phyloP scores from a whole-genome alignment of 345 rosid genomes.

The Salix suchowensis region DNA sequence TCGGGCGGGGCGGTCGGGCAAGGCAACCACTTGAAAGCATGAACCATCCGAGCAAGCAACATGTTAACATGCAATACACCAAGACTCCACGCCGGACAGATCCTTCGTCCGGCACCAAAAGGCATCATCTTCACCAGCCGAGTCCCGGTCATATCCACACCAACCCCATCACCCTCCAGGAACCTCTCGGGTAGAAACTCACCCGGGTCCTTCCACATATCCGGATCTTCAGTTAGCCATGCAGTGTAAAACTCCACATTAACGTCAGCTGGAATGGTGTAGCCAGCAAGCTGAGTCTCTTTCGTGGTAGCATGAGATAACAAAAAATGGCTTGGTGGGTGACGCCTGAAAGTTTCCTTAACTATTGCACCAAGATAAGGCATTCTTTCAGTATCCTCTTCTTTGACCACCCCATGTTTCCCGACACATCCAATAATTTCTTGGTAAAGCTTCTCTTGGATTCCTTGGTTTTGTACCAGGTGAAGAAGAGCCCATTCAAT shows the following conservation, averaged over 20 bases:
- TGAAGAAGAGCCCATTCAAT: slow-evolving; percentile 83
- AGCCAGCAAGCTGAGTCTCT: slow-evolving; percentile 77
- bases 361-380: slow-evolving; percentile 61
- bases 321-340: slow-evolving; percentile 93
- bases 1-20: slow-evolving; percentile 61
- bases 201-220: slow-evolving; percentile 63
- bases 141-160: slow-evolving; percentile 77
- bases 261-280: slow-evolving; percentile 55
- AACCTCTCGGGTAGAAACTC: slow-evolving; percentile 81
- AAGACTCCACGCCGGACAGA: slow-evolving; percentile 83
- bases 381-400: slow-evolving; percentile 70
- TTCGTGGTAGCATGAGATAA: slow-evolving; percentile 62
- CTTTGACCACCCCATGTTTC: slow-evolving; percentile 46
- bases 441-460: slow-evolving; percentile 62
- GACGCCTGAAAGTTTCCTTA: slow-evolving; percentile 85
- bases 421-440: slow-evolving; percentile 60
- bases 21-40: slow-evolving; percentile 69
- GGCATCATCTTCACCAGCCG: slow-evolving; percentile 78
- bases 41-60: slow-evolving; percentile 85
- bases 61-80: slow-evolving; percentile 64
- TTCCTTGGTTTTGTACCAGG: slow-evolving; percentile 53
- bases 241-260: slow-evolving; percentile 90
- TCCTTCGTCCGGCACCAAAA: slow-evolving; percentile 87
- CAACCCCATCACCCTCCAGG: slow-evolving; percentile 70
- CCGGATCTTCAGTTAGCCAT: slow-evolving; percentile 85